Evolutionary conservation across 306 rosid species (phyloP).

Genomic region (Cercis canadensis): DNA sequence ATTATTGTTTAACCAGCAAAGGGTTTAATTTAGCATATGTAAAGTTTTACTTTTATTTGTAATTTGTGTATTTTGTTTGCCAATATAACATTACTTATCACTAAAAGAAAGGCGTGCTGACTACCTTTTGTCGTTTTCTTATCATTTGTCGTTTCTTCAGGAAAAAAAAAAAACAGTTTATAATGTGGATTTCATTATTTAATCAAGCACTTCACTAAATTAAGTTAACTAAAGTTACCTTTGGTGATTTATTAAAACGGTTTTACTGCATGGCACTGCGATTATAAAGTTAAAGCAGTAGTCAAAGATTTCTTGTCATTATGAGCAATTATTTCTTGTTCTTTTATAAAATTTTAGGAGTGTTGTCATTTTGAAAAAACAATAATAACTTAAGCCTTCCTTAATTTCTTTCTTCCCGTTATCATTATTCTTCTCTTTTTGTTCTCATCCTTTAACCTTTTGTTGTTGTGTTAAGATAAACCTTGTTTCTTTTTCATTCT

Average conservation of each 20-base stretch:
- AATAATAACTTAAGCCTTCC: not conserved
- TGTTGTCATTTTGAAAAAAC: not conserved
- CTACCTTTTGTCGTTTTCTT: not conserved
- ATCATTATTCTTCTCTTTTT: not conserved
- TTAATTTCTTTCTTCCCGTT: not conserved
- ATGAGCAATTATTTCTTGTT: slow-evolving; percentile 37
- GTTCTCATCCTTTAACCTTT: no score
- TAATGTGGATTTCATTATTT: slow-evolving; percentile 20
- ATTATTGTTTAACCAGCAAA: no score
- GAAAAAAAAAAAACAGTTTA: slow-evolving; percentile 1
- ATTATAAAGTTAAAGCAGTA: slow-evolving; percentile 32
- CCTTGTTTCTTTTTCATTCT: no score
- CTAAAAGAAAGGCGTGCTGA: slow-evolving; percentile 26
- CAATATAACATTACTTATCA: not conserved
- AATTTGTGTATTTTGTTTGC: not conserved
- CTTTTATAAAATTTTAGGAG: not conserved
- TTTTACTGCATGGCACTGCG: not conserved
- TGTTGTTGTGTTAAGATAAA: no score
- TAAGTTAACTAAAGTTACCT: slow-evolving; percentile 33
- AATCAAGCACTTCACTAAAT: slow-evolving; percentile 22
- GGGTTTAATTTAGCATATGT: no score
- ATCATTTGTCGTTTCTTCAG: slow-evolving; percentile 39
- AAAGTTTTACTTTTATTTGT: no score
- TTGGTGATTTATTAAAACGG: slow-evolving; percentile 8
- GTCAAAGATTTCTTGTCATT: slow-evolving; percentile 48